Conservation (phyloP, 169 alveolate genomes). For the Plasmodium vinckei region DNA sequence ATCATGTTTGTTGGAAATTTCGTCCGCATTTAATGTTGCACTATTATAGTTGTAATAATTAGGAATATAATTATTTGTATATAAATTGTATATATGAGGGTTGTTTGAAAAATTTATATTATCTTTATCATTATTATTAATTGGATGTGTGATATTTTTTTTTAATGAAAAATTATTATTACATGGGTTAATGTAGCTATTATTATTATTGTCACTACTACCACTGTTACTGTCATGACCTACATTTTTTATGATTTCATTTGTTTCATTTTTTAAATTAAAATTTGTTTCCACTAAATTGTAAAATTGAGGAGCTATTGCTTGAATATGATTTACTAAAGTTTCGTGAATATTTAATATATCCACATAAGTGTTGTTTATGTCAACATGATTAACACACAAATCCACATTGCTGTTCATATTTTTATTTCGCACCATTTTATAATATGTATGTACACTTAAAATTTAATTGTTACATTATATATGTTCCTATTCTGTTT, state of each 20-base stretch:
- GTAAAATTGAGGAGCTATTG: slow-evolving; percentile 33
- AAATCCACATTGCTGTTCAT: slow-evolving; percentile 19
- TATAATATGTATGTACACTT: neutral
- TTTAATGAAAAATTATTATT: too few relatives aligned
- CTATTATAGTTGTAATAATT: too few relatives aligned
- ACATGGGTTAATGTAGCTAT: neutral
- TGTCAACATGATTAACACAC: slow-evolving; percentile 26
- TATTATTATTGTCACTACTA: neutral
- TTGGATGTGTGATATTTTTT: too few relatives aligned
- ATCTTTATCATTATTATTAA: too few relatives aligned
- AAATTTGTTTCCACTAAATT: slow-evolving; percentile 22
- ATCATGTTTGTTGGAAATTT: too few relatives aligned
- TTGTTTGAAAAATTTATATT: too few relatives aligned
- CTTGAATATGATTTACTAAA: slow-evolving; percentile 50
- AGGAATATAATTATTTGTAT: too few relatives aligned
- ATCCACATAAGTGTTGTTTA: slow-evolving; percentile 43
- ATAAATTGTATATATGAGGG: too few relatives aligned
- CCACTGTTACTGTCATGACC: neutral
- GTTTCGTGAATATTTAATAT: slow-evolving; percentile 58
- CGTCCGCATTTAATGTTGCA: too few relatives aligned
- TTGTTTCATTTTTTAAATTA: slow-evolving; percentile 1
- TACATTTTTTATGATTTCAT: neutral
- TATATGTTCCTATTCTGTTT: too few relatives aligned
- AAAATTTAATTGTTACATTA: neutral
- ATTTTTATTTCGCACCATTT: slow-evolving; percentile 23